Percentiles rank a stretch among this genome's conserved stretches.
These are phyloP conservation scores for Neurospora pannonica DNA, from an alignment of 495 filamentous ascomycete species.

Conservation along the genomic window DNA sequence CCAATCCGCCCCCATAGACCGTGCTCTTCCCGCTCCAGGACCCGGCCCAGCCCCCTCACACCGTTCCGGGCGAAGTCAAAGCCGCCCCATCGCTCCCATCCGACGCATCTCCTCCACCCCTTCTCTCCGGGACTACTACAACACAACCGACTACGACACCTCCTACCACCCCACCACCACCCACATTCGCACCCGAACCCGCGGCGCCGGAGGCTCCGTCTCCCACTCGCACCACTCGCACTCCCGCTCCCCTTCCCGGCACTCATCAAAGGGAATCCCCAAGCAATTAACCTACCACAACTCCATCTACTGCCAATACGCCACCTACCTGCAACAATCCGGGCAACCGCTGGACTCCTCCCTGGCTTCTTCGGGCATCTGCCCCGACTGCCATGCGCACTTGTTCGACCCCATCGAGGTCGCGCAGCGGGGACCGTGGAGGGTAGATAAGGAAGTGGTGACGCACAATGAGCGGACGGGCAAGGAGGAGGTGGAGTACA, in stretches of 20 bases:
- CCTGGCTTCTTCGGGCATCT: constrained; percentile 1
- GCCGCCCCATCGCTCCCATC: constrained; percentile 10
- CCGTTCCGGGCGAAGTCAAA: not conserved
- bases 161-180: not conserved
- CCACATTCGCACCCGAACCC: not conserved
- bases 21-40: not conserved
- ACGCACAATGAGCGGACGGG: not conserved
- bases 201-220: not conserved
- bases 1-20: constrained; percentile 1
- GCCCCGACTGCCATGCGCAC: constrained; percentile 12
- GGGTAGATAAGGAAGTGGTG: constrained; percentile 21
- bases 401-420: not conserved
- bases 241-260: not conserved
- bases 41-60: not conserved
- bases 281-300: not conserved
- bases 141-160: not conserved
- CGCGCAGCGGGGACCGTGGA: constrained; percentile 11
- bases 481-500: constrained; percentile 9
- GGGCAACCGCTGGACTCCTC: not conserved
- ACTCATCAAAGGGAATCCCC: not conserved
- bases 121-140: constrained; percentile 4
- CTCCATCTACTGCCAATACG: constrained; percentile 23
- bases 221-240: not conserved
- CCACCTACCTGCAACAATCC: constrained; percentile 16
- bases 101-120: constrained; percentile 21